Evolutionary conservation across 805 yeast genomes (phyloP), one percentile per base, ranked within the genome.

Genomic region (Candida schatavii): DNA sequence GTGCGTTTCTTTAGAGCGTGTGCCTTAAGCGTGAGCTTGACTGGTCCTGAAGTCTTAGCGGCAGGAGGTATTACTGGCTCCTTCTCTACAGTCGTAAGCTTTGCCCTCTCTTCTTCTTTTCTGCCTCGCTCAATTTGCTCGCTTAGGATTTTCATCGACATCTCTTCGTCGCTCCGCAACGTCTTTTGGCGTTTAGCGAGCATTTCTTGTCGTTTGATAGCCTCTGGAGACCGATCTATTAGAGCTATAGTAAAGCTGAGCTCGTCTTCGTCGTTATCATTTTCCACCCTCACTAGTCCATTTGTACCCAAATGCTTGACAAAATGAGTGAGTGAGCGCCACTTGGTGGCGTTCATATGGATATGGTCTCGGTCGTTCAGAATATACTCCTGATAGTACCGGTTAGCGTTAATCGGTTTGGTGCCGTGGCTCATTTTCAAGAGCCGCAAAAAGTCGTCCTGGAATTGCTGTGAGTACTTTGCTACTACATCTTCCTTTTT

Each of bases 361-460:
- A 89, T 68, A 61, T 93, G 98, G 43, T 86, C 79, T 53, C 79
- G 79, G 57, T 91, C 87, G 45, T 77, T 74, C 27, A 66, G 47
- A 43, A 93, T 91, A 55, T 84, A 84, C 57, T 90, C 97, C 55
- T 90, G 95, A 66, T 93, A 93, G 54, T 88, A 88, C 55, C 80
- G 76, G 64, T 93, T 93, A 3, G 89, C 91, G 43, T 81, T 82
- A 34, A 90, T 75, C 44, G 68, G 65, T 59, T 88, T 89, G 39
- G 87, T 86, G 4, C 97, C 96, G 59, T 91, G 98, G 34, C 78
- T 74, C 19, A 78, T 65, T 35, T 77, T 69, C 43, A 93, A 64
- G 15, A 83, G 66, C 3, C 70, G 62, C 9, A 91, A 45, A 54
- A 93, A 93, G 47, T 81, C 87, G 2, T 56, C 50, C 44, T 78